phyloP scores from a whole-genome alignment of 2,329 filamentous ascomycete genomes.

The Hypoxylon sp. region DNA sequence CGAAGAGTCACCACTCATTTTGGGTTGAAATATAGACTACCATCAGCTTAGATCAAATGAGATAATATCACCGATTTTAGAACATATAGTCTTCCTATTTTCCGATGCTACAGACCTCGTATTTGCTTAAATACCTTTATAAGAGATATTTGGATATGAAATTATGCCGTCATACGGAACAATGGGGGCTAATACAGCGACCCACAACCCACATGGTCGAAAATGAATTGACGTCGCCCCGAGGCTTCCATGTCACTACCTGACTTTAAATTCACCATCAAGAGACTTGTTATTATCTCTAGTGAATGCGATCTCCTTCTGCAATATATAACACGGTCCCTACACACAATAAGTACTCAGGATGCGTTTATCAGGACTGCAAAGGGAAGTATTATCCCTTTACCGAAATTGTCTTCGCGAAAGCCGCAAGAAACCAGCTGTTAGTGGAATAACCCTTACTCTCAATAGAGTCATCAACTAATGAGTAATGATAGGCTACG shows the following conservation, averaged over 20 bases:
- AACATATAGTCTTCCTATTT: neutral
- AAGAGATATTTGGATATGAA: neutral
- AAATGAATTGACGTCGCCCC: slow-evolving; percentile 26
- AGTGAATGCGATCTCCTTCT: neutral
- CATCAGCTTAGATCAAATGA: neutral
- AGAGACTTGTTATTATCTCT: neutral
- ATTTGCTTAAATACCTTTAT: slow-evolving; percentile 4
- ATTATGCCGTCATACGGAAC: slow-evolving; percentile 11
- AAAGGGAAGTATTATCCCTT: slow-evolving; percentile 86
- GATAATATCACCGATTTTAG: neutral
- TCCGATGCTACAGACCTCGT: neutral
- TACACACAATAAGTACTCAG: slow-evolving; percentile 9
- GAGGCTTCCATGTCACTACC: slow-evolving; percentile 12
- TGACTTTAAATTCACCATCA: neutral
- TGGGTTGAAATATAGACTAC: neutral
- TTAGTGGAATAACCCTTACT: slow-evolving; percentile 58
- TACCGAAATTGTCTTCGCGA: slow-evolving; percentile 90
- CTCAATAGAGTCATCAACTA: slow-evolving; percentile 15
- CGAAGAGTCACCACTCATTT: slow-evolving; percentile 7
- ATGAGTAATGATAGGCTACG: slow-evolving; percentile 61
- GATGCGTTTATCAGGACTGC: slow-evolving; percentile 84
- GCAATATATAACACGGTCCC: neutral
- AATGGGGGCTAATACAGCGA: slow-evolving; percentile 10
- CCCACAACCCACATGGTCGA: slow-evolving; percentile 22
- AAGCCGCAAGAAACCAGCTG: slow-evolving; percentile 83